These are phyloP conservation scores for Terfezia claveryi DNA, from an alignment of 495 filamentous ascomycete species.

Conservation along the genomic window DNA sequence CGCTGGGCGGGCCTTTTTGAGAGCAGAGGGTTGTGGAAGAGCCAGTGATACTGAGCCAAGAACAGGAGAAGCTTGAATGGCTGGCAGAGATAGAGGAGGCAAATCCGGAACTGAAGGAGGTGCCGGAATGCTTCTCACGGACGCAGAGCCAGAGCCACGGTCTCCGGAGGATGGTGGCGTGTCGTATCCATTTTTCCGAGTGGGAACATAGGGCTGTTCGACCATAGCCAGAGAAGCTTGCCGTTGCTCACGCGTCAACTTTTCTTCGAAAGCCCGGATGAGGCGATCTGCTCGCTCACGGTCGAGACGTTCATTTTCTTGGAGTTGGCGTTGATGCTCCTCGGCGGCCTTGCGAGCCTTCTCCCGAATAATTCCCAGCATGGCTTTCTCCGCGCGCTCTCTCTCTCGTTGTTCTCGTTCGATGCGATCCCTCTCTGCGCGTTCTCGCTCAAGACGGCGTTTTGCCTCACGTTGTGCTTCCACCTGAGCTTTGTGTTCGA, in stretches of 20 bases:
- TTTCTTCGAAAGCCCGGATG: not conserved
- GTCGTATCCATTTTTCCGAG: slow-evolving; percentile 27
- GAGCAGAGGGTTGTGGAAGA: too few relatives aligned
- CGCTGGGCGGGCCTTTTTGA: too few relatives aligned
- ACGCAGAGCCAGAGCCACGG: slow-evolving; percentile 1
- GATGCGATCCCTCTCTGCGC: slow-evolving; percentile 24
- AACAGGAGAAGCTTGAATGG: not conserved
- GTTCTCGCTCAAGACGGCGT: slow-evolving; percentile 20
- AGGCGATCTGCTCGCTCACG: slow-evolving; percentile 5
- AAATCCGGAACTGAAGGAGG: not conserved
- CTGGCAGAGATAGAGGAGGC: not conserved
- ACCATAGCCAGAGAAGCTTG: not conserved
- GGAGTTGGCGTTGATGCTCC: slow-evolving; percentile 11
- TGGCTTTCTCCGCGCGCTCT: slow-evolving; percentile 22
- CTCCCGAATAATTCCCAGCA: slow-evolving; percentile 26
- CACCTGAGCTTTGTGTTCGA: not conserved
- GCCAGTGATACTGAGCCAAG: too few relatives aligned
- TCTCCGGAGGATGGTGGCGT: slow-evolving; percentile 13
- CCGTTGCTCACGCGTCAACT: not conserved
- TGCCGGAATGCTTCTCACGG: slow-evolving; percentile 10
- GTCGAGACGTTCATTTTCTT: slow-evolving; percentile 12
- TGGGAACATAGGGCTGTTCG: slow-evolving; percentile 3
- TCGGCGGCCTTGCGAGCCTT: slow-evolving; percentile 16
- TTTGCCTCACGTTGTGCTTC: not conserved
- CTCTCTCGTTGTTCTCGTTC: slow-evolving; percentile 21